Evolutionary conservation across 2,329 filamentous ascomycete genomes (phyloP).

Genomic region (Orbilia quercus): DNA sequence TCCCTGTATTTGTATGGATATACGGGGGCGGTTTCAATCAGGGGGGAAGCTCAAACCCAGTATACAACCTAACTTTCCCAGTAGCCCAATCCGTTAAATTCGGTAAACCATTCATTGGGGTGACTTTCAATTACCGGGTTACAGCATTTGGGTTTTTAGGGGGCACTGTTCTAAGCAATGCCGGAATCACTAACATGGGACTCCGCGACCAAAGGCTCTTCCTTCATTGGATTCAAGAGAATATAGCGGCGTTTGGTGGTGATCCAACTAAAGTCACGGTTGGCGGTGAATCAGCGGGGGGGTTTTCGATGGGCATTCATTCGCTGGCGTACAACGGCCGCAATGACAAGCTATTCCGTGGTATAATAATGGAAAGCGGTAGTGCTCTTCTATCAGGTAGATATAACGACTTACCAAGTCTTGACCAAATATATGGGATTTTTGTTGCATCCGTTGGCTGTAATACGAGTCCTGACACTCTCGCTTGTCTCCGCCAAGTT

Average conservation of each 20-base stretch:
- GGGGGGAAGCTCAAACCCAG: constrained; percentile 62
- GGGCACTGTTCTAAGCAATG: constrained; percentile 64
- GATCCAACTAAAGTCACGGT: constrained; percentile 58
- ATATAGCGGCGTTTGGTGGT: constrained; percentile 58
- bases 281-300: constrained; percentile 59
- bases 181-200: constrained; percentile 63
- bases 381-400: constrained; percentile 71
- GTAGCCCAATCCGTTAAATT: constrained; percentile 57
- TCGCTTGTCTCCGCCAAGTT: constrained; percentile 75
- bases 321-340: constrained; percentile 68
- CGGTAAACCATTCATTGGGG: constrained; percentile 68
- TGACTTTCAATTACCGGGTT: constrained; percentile 69
- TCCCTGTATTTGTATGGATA: constrained; percentile 78
- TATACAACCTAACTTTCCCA: constrained; percentile 62
- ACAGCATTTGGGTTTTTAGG: constrained; percentile 69
- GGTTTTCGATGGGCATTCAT: constrained; percentile 63
- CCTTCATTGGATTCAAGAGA: constrained; percentile 59
- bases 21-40: constrained; percentile 73
- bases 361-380: constrained; percentile 81
- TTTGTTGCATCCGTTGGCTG: constrained; percentile 73
- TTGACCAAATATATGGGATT: constrained; percentile 73
- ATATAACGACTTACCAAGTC: constrained; percentile 73
- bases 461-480: constrained; percentile 68
- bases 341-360: constrained; percentile 74
- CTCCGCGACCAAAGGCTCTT: constrained; percentile 59